phyloP scores from a whole-genome alignment of 2,329 filamentous ascomycete genomes.

The Pseudofabraea citricarpa region DNA sequence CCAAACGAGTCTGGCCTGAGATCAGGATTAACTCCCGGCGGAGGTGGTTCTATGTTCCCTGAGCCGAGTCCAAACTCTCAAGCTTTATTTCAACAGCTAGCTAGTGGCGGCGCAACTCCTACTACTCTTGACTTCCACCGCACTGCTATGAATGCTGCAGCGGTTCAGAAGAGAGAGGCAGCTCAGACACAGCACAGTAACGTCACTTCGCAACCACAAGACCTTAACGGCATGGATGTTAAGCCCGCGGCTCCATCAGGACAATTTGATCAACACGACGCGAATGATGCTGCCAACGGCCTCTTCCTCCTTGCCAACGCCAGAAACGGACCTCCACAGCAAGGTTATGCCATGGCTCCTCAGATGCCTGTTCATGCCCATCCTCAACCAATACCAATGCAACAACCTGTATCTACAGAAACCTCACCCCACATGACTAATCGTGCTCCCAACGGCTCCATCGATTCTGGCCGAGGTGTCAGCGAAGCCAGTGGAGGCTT shows the following conservation, averaged over 20 bases:
- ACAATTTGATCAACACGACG: slow-evolving; percentile 80
- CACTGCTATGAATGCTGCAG: slow-evolving; percentile 78
- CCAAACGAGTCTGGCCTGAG: slow-evolving; percentile 94
- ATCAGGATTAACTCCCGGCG: slow-evolving; percentile 88
- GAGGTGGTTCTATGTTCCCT: slow-evolving; percentile 96
- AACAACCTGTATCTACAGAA: slow-evolving; percentile 16
- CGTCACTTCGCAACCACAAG: slow-evolving; percentile 50
- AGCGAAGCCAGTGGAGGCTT: slow-evolving; percentile 67
- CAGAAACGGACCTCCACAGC: slow-evolving; percentile 50
- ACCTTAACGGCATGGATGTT: slow-evolving; percentile 23
- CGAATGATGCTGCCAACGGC: slow-evolving; percentile 90
- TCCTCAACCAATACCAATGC: slow-evolving; percentile 17
- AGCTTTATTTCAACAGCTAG: slow-evolving; percentile 73
- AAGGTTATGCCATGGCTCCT: slow-evolving; percentile 21
- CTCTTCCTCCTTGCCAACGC: slow-evolving; percentile 79
- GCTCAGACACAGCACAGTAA: slow-evolving; percentile 26
- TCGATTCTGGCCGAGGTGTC: slow-evolving; percentile 42
- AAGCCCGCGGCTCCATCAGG: slow-evolving; percentile 50
- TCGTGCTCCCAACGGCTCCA: slow-evolving; percentile 38
- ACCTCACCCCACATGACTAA: slow-evolving; percentile 47
- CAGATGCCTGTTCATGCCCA: slow-evolving; percentile 26
- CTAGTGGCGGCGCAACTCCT: slow-evolving; percentile 80
- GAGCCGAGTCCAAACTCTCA: slow-evolving; percentile 83
- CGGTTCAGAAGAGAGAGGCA: slow-evolving; percentile 52
- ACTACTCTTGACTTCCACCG: slow-evolving; percentile 92